Evolutionary conservation across 2,329 filamentous ascomycete species (phyloP), one percentile per base, ranked within the genome.

Genomic region (Claviceps spartinae): DNA sequence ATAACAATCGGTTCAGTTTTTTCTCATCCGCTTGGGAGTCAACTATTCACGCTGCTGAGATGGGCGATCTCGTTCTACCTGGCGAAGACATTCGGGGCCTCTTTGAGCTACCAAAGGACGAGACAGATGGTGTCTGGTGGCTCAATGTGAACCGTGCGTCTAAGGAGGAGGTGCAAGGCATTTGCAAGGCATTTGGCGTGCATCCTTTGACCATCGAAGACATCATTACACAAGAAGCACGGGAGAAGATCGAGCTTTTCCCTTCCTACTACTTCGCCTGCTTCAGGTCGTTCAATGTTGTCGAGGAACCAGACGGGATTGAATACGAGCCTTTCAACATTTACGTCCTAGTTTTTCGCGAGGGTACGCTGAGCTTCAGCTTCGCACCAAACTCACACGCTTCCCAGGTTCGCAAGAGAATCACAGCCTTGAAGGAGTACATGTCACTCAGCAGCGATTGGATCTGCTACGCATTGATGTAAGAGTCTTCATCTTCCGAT

Each of bases 391-490:
- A 94, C 63, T 81, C 83, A 2, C 93, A 98, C 66, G 88, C 90
- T 13, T 78, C 84, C 44, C 88, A 93, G 58, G 93, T 98, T 26
- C 83, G 91, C 58, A 89, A 86, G 73, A 83, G 93, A 67, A 97
- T 98, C 61, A 84, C 88, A 24, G 86, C 88, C 59, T 76, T 98
- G 52, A 91, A 95, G 63, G 93, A 98, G 63, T 97, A 96, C 63
- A 86, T 97, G 61, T 84, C 90, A 55, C 77, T 98, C 41, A 95
- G 88, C 64, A 90, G 89, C 59, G 93, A 98, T 69, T 98, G 94
- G 91, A 94, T 97, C 60, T 98, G 93, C 73, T 98, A 98, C 65
- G 93, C 93, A 44, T 77, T 98, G 63, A 97, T 98, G 84, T 88
- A 74, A 76, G 83, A 72, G 13, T 48, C 22, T 24, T 24, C 44